Base-by-base conservation (phyloP, 148 eudicot species). In the Rhododendron molle region DNA sequence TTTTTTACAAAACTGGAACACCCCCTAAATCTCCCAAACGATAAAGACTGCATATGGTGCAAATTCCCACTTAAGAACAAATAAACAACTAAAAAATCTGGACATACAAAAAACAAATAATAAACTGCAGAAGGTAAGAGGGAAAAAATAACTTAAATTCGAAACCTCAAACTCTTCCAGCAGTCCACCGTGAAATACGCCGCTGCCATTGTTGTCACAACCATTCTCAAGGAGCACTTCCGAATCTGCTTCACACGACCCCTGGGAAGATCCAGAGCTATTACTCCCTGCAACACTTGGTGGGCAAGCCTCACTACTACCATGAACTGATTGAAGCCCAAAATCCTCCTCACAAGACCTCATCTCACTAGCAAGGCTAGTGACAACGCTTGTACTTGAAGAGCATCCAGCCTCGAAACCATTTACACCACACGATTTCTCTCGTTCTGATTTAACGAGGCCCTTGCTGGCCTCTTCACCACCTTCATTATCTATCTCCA, bases 81-180 rank as follows among this genome's bases (percentile, higher is more conserved):
- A 34, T 14, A 73, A 13, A 20, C 18, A 49, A 77, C 32, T 4
- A 50, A 58, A 18, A 52, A 23, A 62, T 62, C 69, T 21, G 69
- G 28, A n/a, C 7, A 62, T 21, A 62, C 62, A 6, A 62, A 21
- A 11, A 12, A 71, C 38, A 71, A 71, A 14, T 71, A 71, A 71
- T 32, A 71, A 38, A 83, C 56, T 9, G 40, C 26, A 23, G 38
- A 46, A 58, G 11, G 28, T 69, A 85, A 85, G 52, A 79, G 13
- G 77, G 69, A 4, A 74, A 43, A 78, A 80, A 69, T 3, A 85
- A 86, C 86, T 84, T 71, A 84, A 71, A 88, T 88, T 85, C 85
- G 86, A 87, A 91, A 92, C 94, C 94, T 92, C 93, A 67, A 87
- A 65, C 81, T 78, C 44, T 82, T 87, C 84, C 80, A 67, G 84